Percentiles rank a stretch among this genome's conserved stretches.
Conservation (phyloP, 352 stramenopile species). For the Vaucheria bursata region DNA sequence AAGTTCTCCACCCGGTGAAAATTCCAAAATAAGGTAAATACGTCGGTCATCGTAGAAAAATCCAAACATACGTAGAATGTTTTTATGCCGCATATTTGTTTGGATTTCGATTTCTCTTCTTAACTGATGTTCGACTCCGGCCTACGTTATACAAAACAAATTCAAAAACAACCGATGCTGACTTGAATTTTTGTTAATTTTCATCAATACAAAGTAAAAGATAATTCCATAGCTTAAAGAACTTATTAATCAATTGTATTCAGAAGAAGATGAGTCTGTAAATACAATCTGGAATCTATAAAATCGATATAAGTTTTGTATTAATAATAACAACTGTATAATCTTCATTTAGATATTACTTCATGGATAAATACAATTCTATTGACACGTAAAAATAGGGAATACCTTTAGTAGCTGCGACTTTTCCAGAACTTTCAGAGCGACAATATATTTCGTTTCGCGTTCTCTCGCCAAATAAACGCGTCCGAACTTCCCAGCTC, state of each 20-base stretch:
- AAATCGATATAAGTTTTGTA: no score
- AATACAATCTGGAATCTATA: no score
- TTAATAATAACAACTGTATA: no score
- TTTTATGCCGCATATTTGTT: conserved; percentile 87
- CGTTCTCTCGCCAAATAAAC: conserved; percentile 98
- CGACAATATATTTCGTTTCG: conserved; percentile 95
- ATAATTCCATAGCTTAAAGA: no score
- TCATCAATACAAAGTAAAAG: no score
- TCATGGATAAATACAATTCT: no score
- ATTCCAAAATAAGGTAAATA: conserved; percentile 99
- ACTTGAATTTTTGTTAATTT: no score
- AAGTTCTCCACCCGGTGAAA: conserved; percentile 86
- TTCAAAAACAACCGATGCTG: no score
- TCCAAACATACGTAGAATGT: conserved; percentile 92
- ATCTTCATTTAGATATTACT: no score
- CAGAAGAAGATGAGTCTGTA: no score
- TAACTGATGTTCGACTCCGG: conserved; percentile 93
- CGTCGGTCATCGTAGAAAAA: conserved; percentile 98
- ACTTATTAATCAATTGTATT: no score
- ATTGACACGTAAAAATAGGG: no score
- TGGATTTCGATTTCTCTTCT: conserved; percentile 99
- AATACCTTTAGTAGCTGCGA: conserved; percentile 82
- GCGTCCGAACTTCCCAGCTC: conserved; percentile 94
- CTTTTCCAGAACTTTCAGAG: conserved; percentile 97
- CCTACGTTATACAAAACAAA: conserved; percentile 24